These are phyloP conservation scores for Fragaria ananassa DNA, from an alignment of 306 rosid genomes.

Conservation along the genomic window DNA sequence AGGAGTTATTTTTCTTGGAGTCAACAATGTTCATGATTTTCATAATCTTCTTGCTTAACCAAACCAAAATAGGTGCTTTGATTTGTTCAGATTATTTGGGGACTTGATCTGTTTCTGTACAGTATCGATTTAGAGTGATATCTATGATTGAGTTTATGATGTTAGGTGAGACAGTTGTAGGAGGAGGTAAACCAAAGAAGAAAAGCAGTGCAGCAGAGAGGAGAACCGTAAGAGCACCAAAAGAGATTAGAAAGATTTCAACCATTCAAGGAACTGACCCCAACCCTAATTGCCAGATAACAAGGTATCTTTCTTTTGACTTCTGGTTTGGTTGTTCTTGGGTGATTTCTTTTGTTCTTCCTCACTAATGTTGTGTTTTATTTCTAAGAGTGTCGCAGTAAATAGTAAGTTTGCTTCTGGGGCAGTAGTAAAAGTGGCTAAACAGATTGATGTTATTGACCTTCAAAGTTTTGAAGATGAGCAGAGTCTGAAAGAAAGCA, in stretches of 20 bases:
- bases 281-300: neutral
- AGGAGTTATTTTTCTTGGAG: neutral
- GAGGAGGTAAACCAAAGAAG: neutral
- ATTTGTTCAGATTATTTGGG: neutral
- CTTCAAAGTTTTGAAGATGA: slow-evolving; percentile 1
- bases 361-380: neutral
- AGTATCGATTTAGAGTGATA: neutral
- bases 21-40: neutral
- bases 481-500: neutral
- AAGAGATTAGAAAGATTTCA: neutral
- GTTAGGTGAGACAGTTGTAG: neutral
- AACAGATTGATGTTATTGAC: slow-evolving; percentile 4
- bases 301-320: neutral
- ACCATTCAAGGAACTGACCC: neutral
- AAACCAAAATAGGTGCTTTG: neutral
- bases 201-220: neutral
- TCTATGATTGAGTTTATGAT: neutral
- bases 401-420: neutral
- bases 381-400: neutral
- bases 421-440: neutral
- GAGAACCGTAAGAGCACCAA: neutral
- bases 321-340: neutral
- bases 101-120: neutral
- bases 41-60: neutral
- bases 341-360: neutral